Base-by-base conservation (phyloP, 2,329 filamentous ascomycete genomes). In the Knoxdaviesia proteae region DNA sequence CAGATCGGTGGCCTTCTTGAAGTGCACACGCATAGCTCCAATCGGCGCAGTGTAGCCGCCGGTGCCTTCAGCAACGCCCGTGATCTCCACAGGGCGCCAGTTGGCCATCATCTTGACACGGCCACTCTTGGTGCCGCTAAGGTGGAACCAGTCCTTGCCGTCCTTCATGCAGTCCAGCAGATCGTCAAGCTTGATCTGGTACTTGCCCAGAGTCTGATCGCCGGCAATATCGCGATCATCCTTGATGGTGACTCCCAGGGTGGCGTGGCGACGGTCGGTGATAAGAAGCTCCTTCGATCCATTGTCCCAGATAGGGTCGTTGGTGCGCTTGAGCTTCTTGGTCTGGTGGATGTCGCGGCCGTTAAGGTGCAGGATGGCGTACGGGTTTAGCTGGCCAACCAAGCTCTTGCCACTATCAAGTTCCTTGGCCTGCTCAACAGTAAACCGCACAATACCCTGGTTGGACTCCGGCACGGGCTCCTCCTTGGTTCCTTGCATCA, bases 271-370 rank as follows among this genome's bases (percentile, higher is more conserved):
- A 48, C 83, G 79, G 56, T 98, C 87, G 1, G 87, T 94, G 55
- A 98, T 88, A 47, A 98, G 74, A 51, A 98, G 76, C 55, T 98
- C 90, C 61, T 94, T 94, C 50, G 77, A 81, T 6, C 83, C 83
- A 55, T 96, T 80, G 43, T 88, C 80, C 79, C 87, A 98, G 52
- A 98, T 87, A 6, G 90, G 90, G 52, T 94, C 90, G 62, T 98
- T 98, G 46, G 86, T 96, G 47, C 88, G 80, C 70, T 96, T 98
- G 52, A 94, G 71, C 59, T 87, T 92, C 61, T 86, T 84, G 42
- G 87, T 93, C 44, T 76, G 70, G 52, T 94, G 86, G 5, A 96
- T 71, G 56, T 92, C 80, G 60, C 90, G 93, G 48, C 84, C 82
- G 53, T 98, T 98, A 51, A 98, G 73, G 38, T 94, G 69, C 41